Percentiles rank a stretch among this genome's conserved stretches.
phyloP scores from a whole-genome alignment of 1,284 basidiomycete species.

The Marasmius oreades region DNA sequence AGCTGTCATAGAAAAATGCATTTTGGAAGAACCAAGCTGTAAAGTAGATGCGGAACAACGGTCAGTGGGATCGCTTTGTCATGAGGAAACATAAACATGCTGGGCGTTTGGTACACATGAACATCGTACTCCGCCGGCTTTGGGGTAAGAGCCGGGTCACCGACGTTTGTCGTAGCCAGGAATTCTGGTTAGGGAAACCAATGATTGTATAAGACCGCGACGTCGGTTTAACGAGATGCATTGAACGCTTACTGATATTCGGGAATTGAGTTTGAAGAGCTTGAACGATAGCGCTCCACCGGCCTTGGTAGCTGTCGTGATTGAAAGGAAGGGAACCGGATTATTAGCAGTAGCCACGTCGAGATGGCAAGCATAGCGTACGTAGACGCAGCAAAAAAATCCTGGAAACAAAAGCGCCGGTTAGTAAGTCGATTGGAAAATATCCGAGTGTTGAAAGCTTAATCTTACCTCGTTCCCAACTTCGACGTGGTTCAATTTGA shows the following conservation, averaged over 20 bases:
- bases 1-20: conserved; percentile 58
- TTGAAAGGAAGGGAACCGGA: no score
- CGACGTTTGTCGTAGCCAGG: conserved; percentile 52
- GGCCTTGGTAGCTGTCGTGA: conserved; percentile 47
- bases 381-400: neutral
- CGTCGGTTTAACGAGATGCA: no score
- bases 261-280: conserved; percentile 58
- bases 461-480: conserved; percentile 51
- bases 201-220: neutral
- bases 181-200: conserved; percentile 52
- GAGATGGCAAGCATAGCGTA: neutral
- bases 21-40: conserved; percentile 57
- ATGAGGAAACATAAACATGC: conserved; percentile 27
- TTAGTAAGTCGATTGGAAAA: no score
- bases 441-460: conserved; percentile 1
- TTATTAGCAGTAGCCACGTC: neutral
- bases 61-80: neutral
- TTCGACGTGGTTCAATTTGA: conserved; percentile 45
- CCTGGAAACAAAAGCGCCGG: neutral
- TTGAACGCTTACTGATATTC: conserved; percentile 44
- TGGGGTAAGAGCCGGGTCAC: conserved; percentile 47
- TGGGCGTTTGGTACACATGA: conserved; percentile 65
- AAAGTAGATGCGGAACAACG: no score
- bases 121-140: conserved; percentile 56
- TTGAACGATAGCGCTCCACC: conserved; percentile 58